These are phyloP conservation scores for Clitopilus hobsonii DNA, from an alignment of 768 basidiomycete genomes.

Conservation along the genomic window DNA sequence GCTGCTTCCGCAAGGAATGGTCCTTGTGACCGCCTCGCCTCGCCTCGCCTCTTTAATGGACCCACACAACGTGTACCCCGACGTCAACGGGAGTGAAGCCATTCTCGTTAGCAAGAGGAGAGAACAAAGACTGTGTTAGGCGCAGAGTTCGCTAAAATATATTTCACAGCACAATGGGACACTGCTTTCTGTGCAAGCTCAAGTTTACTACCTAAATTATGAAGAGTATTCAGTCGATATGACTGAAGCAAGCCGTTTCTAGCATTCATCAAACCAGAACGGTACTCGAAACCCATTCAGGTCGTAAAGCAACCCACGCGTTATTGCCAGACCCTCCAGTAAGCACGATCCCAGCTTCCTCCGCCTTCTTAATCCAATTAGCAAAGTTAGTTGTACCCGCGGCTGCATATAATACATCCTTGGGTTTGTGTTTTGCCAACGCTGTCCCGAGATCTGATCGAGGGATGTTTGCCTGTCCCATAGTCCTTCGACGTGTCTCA, in stretches of 20 bases:
- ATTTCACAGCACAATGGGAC: no score
- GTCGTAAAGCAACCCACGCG: constrained; percentile 17
- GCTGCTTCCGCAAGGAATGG: neutral
- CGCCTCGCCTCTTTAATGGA: neutral
- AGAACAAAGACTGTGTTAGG: no score
- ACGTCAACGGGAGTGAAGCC: neutral
- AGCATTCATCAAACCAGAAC: neutral
- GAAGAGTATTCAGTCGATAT: no score
- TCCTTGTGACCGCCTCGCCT: neutral
- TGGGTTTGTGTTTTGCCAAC: constrained; percentile 12
- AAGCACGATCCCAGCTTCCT: constrained; percentile 15
- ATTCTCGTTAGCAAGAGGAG: no score
- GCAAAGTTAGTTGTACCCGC: constrained; percentile 18
- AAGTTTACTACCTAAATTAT: no score
- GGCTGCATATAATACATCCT: constrained; percentile 13
- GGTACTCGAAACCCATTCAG: constrained; percentile 10
- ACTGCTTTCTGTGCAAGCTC: neutral
- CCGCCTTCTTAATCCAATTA: constrained; percentile 18
- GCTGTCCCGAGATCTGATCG: constrained; percentile 14
- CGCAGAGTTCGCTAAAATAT: no score
- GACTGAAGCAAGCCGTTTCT: neutral
- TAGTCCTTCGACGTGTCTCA: neutral
- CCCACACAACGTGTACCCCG: neutral
- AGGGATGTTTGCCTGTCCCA: neutral
- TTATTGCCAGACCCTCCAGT: constrained; percentile 14